phyloP scores from a whole-genome alignment of 768 basidiomycete species.

The Pulveroboletus frians region DNA sequence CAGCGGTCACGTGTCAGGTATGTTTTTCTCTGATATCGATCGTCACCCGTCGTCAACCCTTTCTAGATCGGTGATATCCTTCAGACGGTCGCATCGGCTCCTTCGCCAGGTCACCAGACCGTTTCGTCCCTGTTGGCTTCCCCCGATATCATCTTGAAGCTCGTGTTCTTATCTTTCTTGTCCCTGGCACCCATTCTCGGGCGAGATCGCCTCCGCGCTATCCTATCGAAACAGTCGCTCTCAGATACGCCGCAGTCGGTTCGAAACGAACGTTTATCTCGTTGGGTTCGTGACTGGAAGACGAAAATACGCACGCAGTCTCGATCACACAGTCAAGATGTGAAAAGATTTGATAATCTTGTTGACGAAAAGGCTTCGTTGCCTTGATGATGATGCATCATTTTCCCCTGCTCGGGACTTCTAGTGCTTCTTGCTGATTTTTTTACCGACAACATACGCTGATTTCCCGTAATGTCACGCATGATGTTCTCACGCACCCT shows the following conservation, averaged over 20 bases:
- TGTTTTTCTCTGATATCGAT: constrained; percentile 23
- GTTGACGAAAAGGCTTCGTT: constrained; percentile 49
- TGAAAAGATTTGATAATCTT: constrained; percentile 45
- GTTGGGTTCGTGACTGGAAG: constrained; percentile 69
- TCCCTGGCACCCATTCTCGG: constrained; percentile 85
- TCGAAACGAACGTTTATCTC: constrained; percentile 35
- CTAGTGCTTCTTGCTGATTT: constrained; percentile 15
- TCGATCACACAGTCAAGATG: constrained; percentile 43
- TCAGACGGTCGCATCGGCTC: constrained; percentile 73
- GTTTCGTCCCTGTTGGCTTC: constrained; percentile 83
- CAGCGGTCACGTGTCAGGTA: constrained; percentile 87
- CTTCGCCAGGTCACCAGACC: constrained; percentile 65
- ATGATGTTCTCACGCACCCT: constrained; percentile 19
- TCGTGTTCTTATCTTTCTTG: constrained; percentile 75
- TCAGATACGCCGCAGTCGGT: constrained; percentile 16
- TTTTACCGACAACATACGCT: constrained; percentile 16
- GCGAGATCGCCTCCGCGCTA: constrained; percentile 55
- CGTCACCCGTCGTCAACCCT: constrained; percentile 11
- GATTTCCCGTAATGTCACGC: constrained; percentile 19
- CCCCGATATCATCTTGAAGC: constrained; percentile 78
- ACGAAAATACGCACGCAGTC: constrained; percentile 53
- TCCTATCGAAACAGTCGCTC: constrained; percentile 40
- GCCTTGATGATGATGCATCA: constrained; percentile 19
- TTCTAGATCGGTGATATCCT: constrained; percentile 79
- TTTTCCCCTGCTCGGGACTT: constrained; percentile 12